phyloP scores from a whole-genome alignment of 1,139 yeast species.

The Protomyces inouyei region DNA sequence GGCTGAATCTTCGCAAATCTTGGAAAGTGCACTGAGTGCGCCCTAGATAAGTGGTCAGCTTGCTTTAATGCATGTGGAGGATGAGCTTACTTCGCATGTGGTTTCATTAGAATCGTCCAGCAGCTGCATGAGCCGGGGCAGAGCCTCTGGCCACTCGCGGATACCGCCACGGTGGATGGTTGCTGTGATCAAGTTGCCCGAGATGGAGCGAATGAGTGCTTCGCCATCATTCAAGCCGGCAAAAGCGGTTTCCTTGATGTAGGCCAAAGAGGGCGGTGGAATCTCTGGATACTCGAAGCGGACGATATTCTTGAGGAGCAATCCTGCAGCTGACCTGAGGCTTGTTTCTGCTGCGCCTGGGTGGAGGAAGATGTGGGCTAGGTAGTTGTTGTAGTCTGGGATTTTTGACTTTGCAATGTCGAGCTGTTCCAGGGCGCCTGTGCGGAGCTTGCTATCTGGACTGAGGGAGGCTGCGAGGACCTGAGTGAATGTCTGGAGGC shows the following conservation, averaged over 20 bases:
- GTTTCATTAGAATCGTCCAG: constrained; percentile 34
- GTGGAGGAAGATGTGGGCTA: constrained; percentile 64
- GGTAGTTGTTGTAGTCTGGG: constrained; percentile 64
- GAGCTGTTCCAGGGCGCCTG: constrained; percentile 21
- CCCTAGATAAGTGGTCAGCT: constrained; percentile 53
- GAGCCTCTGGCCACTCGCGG: constrained; percentile 65
- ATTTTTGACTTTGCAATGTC: constrained; percentile 23
- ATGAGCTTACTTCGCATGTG: constrained; percentile 4
- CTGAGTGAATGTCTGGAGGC: constrained; percentile 27
- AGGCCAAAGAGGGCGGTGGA: constrained; percentile 45
- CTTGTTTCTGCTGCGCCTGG: constrained; percentile 47
- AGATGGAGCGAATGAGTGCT: constrained; percentile 68
- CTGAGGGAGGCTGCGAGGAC: constrained; percentile 28
- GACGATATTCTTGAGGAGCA: constrained; percentile 71
- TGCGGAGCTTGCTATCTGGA: constrained; percentile 11
- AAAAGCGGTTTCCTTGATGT: constrained; percentile 58
- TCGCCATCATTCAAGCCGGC: constrained; percentile 62
- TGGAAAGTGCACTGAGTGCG: constrained; percentile 74
- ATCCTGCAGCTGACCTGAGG: constrained; percentile 83
- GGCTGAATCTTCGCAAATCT: constrained; percentile 82
- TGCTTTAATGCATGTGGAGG: constrained; percentile 19
- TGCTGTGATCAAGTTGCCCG: constrained; percentile 86
- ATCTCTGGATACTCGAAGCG: constrained; percentile 40
- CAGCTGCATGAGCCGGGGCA: constrained; percentile 62
- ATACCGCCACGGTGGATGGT: constrained; percentile 70